Evolutionary conservation across 768 basidiomycete species (phyloP).

Genomic region (Boletus rubescentipes): DNA sequence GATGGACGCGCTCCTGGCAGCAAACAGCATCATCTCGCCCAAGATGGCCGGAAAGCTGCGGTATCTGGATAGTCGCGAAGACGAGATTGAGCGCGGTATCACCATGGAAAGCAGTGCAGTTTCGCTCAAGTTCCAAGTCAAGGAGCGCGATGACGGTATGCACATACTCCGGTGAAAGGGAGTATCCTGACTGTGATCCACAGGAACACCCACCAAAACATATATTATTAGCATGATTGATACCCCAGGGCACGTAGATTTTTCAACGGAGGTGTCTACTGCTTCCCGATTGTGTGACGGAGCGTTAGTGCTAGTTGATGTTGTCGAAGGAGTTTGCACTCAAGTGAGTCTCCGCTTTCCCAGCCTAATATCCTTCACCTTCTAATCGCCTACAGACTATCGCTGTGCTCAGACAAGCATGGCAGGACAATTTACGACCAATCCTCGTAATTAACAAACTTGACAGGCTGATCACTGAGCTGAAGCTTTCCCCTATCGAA

Average conservation of each 20-base stretch:
- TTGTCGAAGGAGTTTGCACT: constrained; percentile 97
- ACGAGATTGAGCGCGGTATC: constrained; percentile 96
- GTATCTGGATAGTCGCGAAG: constrained; percentile 93
- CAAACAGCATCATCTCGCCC: constrained; percentile 95
- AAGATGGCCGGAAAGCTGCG: constrained; percentile 95
- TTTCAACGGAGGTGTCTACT: constrained; percentile 95
- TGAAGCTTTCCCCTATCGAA: constrained; percentile 86
- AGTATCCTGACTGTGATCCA: constrained; percentile 35
- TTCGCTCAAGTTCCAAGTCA: constrained; percentile 82
- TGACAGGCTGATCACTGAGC: constrained; percentile 90
- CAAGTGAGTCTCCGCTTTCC: constrained; percentile 58
- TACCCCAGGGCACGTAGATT: constrained; percentile 98
- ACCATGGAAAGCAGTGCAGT: constrained; percentile 99
- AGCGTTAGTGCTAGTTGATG: constrained; percentile 92
- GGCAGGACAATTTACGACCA: constrained; percentile 84
- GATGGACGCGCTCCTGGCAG: constrained; percentile 93
- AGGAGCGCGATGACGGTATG: constrained; percentile 65
- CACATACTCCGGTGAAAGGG: constrained; percentile 10
- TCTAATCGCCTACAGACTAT: constrained; percentile 63
- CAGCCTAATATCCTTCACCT: background rate
- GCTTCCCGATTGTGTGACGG: constrained; percentile 94
- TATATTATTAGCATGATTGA: constrained; percentile 96
- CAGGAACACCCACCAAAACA: constrained; percentile 60
- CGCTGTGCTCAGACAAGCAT: constrained; percentile 91
- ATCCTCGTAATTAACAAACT: constrained; percentile 97